Evolutionary conservation across 2,329 filamentous ascomycete species (phyloP).

Genomic region (Alternaria longipes): DNA sequence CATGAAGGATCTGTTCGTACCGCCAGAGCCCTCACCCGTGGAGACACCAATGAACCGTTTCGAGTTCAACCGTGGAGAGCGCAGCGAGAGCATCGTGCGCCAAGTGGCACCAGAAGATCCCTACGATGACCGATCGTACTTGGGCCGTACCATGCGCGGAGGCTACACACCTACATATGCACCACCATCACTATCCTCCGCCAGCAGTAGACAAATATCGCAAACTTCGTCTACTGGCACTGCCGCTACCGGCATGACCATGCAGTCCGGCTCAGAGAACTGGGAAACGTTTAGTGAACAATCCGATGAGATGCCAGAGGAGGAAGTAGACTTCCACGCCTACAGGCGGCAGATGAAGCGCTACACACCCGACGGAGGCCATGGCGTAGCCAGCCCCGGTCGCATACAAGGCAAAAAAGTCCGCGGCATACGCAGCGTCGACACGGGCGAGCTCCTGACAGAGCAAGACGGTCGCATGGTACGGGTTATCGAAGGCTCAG

Average conservation of each 20-base stretch:
- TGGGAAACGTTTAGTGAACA: conserved; percentile 96
- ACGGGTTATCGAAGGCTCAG: conserved; percentile 59
- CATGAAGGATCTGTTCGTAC: conserved; percentile 82
- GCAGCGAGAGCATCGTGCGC: conserved; percentile 67
- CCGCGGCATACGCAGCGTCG: conserved; percentile 58
- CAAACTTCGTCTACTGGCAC: conserved; percentile 63
- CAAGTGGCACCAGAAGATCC: conserved; percentile 79
- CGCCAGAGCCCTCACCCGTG: conserved; percentile 52
- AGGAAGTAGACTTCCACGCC: conserved; percentile 81
- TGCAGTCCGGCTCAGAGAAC: conserved; percentile 86
- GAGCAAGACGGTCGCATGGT: conserved; percentile 56
- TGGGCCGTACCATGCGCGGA: conserved; percentile 44
- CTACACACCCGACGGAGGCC: conserved; percentile 54
- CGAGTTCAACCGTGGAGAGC: conserved; percentile 54
- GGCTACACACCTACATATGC: conserved; percentile 38
- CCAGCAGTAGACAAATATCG: conserved; percentile 72
- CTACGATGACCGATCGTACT: conserved; percentile 69
- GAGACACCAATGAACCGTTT: conserved; percentile 57
- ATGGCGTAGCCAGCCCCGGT: conserved; percentile 42
- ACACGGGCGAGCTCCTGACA: conserved; percentile 51
- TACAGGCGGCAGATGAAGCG: conserved; percentile 76
- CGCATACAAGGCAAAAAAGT: conserved; percentile 49
- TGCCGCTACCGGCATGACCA: conserved; percentile 62
- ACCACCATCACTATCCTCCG: conserved; percentile 37
- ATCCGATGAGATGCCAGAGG: conserved; percentile 70